Percentiles rank a stretch among this genome's conserved stretches.
Conservation (phyloP, 345 rosid species). For the Cardamine resedifolia region DNA sequence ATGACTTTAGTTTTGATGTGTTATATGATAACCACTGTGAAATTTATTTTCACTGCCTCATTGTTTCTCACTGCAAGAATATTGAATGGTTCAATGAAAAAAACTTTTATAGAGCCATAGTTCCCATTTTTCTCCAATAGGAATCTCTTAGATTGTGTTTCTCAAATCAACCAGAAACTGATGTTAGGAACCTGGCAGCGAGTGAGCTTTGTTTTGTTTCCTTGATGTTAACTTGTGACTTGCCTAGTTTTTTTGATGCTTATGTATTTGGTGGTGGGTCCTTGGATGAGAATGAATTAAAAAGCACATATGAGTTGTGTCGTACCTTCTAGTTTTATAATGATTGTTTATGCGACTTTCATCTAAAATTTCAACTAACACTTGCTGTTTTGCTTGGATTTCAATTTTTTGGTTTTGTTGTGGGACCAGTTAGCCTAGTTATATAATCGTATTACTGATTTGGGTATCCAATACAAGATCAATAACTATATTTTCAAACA, state of each 20-base stretch:
- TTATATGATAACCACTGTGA: background rate
- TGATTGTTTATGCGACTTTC: constrained; percentile 5
- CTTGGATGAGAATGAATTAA: constrained; percentile 10
- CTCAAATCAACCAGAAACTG: background rate
- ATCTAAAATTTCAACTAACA: constrained; percentile 4
- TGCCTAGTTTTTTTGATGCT: constrained; percentile 11
- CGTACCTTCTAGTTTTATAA: constrained; percentile 9
- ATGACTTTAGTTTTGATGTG: background rate
- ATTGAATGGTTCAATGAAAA: background rate
- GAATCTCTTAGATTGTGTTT: background rate
- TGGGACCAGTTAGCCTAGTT: constrained; percentile 6
- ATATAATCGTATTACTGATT: background rate
- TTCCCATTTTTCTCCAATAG: background rate
- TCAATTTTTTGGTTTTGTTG: constrained; percentile 1
- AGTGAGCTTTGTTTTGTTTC: constrained; percentile 6
- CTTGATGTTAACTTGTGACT: constrained; percentile 13
- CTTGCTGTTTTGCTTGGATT: constrained; percentile 25
- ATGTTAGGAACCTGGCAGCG: background rate
- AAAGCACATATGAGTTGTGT: background rate
- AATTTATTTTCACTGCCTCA: background rate
- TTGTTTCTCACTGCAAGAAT: background rate
- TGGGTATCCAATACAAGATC: constrained; percentile 6
- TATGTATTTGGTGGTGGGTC: constrained; percentile 34
- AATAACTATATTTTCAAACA: background rate
- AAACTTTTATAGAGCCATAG: background rate